Conservation (phyloP, 768 basidiomycete genomes). For the Crepidotus variabilis region DNA sequence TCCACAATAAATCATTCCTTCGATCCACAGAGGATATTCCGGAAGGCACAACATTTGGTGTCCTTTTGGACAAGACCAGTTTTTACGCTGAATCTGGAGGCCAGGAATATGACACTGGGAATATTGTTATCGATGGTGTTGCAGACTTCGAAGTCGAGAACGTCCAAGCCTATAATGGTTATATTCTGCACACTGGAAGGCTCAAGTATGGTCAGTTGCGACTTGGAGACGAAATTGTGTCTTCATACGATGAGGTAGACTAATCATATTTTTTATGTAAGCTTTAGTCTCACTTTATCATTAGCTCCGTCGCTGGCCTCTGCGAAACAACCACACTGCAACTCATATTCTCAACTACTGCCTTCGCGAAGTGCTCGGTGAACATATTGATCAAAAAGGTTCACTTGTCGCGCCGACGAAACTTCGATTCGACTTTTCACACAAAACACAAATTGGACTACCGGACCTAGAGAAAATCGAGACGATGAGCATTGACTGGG, state of each 20-base stretch:
- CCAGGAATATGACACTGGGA: slow-evolving; percentile 95
- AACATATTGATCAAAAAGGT: slow-evolving; percentile 97
- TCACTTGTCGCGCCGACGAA: slow-evolving; percentile 95
- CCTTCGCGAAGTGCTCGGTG: slow-evolving; percentile 90
- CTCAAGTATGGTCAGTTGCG: slow-evolving; percentile 85
- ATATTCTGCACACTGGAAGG: slow-evolving; percentile 88
- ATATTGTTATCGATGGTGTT: slow-evolving; percentile 86
- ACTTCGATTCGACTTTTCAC: slow-evolving; percentile 97
- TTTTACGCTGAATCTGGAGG: slow-evolving; percentile 98
- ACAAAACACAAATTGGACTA: slow-evolving; percentile 81
- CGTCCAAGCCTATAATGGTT: slow-evolving; percentile 93
- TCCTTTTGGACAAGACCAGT: slow-evolving; percentile 88
- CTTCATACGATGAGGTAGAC: slow-evolving; percentile 87
- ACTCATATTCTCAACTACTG: slow-evolving; percentile 97
- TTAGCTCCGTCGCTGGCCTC: slow-evolving; percentile 88
- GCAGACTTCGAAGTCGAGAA: slow-evolving; percentile 93
- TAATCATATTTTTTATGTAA: not conserved
- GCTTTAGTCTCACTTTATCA: not conserved
- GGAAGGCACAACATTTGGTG: slow-evolving; percentile 67
- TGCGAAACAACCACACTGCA: slow-evolving; percentile 97
- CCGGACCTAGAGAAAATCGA: slow-evolving; percentile 84
- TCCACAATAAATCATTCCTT: slow-evolving; percentile 74
- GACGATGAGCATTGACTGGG: slow-evolving; percentile 81
- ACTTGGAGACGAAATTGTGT: slow-evolving; percentile 78
- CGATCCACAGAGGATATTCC: slow-evolving; percentile 64